phyloP scores from a whole-genome alignment of 2,329 filamentous ascomycete species.

The Colletotrichum noveboracense region DNA sequence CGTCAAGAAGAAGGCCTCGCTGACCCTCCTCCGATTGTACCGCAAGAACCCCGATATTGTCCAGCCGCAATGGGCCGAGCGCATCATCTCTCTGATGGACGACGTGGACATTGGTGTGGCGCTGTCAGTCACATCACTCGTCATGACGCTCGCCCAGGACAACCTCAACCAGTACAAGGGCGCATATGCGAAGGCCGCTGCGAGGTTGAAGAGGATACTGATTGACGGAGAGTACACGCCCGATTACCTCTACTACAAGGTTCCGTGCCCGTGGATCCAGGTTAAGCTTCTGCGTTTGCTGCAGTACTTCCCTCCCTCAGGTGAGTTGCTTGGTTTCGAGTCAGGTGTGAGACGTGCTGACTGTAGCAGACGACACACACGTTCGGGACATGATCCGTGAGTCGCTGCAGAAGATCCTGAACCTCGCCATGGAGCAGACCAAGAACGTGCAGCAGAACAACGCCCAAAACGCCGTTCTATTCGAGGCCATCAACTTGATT shows the following conservation, averaged over 20 bases:
- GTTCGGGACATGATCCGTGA: conserved; percentile 91
- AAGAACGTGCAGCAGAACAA: conserved; percentile 99
- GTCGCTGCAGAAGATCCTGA: conserved; percentile 88
- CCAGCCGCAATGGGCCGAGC: conserved; percentile 95
- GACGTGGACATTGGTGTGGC: conserved; percentile 93
- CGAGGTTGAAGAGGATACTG: conserved; percentile 85
- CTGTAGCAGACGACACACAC: conserved; percentile 79
- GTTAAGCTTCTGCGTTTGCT: conserved; percentile 90
- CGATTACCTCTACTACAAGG: conserved; percentile 98
- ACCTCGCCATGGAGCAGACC: conserved; percentile 88
- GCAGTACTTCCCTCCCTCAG: conserved; percentile 95
- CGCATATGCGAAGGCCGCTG: conserved; percentile 91
- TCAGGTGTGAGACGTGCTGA: background rate
- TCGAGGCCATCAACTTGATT: conserved; percentile 97
- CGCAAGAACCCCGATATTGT: conserved; percentile 94
- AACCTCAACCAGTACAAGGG: conserved; percentile 94
- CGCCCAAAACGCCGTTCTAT: conserved; percentile 95
- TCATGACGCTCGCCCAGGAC: conserved; percentile 94
- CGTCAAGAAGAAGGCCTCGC: conserved; percentile 97
- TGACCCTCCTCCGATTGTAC: conserved; percentile 91
- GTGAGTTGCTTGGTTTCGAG: conserved; percentile 51
- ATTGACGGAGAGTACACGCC: conserved; percentile 87
- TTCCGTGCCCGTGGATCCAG: conserved; percentile 98
- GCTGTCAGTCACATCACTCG: conserved; percentile 91
- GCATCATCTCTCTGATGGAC: conserved; percentile 99